Percentiles rank a stretch among this genome's conserved stretches.
Evolutionary conservation across 805 yeast species (phyloP).

Genomic region (Blastobotrys muscicola): DNA sequence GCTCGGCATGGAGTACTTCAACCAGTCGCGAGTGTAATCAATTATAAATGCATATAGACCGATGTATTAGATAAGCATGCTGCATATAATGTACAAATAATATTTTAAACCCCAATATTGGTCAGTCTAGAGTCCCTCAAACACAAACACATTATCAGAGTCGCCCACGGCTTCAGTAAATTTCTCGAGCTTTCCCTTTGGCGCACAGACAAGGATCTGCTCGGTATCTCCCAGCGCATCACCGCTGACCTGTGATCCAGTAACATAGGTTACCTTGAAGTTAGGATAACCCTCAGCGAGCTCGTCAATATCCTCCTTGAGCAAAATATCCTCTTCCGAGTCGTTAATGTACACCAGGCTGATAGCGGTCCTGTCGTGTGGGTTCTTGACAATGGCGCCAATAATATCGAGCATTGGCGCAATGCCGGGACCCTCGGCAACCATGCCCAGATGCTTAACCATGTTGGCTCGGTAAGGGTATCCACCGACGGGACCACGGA

Average conservation of each 20-base stretch:
- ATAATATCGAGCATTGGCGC: slow-evolving; percentile 84
- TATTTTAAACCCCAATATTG: no score
- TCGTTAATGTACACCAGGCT: slow-evolving; percentile 75
- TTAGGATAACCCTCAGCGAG: slow-evolving; percentile 36
- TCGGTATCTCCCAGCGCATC: no score
- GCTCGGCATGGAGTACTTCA: slow-evolving; percentile 11
- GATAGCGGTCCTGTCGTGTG: slow-evolving; percentile 68
- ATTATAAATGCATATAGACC: no score
- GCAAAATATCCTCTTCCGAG: slow-evolving; percentile 66
- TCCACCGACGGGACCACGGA: slow-evolving; percentile 76
- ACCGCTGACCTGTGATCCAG: slow-evolving; percentile 37
- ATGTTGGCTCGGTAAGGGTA: slow-evolving; percentile 76
- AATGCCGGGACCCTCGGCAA: slow-evolving; percentile 95
- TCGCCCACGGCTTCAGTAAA: no score
- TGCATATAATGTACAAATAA: no score
- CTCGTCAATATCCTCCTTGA: slow-evolving; percentile 69
- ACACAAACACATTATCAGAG: no score
- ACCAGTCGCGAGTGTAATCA: no score
- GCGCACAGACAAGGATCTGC: no score
- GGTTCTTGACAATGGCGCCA: slow-evolving; percentile 68
- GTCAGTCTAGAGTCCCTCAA: no score
- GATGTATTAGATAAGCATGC: no score
- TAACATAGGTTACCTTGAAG: slow-evolving; percentile 60
- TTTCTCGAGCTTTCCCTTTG: no score
- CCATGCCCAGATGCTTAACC: slow-evolving; percentile 69